Evolutionary conservation across 371 early-diverging fungal genomes (phyloP), one percentile per base, ranked within the genome.

Genomic region (Lichtheimia ornata): DNA sequence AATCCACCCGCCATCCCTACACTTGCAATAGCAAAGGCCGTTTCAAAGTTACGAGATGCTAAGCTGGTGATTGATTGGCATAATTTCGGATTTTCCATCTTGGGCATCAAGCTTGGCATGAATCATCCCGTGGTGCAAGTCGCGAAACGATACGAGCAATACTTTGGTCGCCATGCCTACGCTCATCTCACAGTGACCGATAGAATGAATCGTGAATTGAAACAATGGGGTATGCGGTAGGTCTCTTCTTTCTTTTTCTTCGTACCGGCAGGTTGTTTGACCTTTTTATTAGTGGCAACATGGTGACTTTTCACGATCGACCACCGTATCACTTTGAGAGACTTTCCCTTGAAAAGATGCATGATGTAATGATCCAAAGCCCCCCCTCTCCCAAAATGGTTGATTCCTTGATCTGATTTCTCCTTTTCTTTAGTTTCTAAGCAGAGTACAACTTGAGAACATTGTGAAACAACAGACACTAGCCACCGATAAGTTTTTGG

Each of bases 1-100:
- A 97, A 95, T 67, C 98, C 97, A 30, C 97, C 98, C 0, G 89
- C 97, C 2, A 90, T 98, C 50, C 98, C 98, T 1, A 94, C 96
- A 2, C 81, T 98, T 41, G 51, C 85, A 4, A 81, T 97, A 53
- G 91, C 91, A 88, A 41, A 28, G 86, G n/a, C n/a, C 4, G 77
- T 92, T 24, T 76, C 83, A 40, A 77, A 72, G 44, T 20, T 92
- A 12, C 86, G 87, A 11, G 75, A 85, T 25, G 74, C 88, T 4
- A 76, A 81, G 56, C 71, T 98, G 6, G 77, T 97, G 56, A 93
- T 97, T 58, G 98, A 98, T 72, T 98, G 97, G 98, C 98, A 98
- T 73, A 98, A 98, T 72, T 94, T 95, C 73, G 98, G 97, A 6
- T 91, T 88, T 67, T 87, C 96, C 1, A 85, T 98, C 45, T 85